These are phyloP conservation scores for Bretziella fagacearum DNA, from an alignment of 2,329 filamentous ascomycete genomes.

Conservation along the genomic window DNA sequence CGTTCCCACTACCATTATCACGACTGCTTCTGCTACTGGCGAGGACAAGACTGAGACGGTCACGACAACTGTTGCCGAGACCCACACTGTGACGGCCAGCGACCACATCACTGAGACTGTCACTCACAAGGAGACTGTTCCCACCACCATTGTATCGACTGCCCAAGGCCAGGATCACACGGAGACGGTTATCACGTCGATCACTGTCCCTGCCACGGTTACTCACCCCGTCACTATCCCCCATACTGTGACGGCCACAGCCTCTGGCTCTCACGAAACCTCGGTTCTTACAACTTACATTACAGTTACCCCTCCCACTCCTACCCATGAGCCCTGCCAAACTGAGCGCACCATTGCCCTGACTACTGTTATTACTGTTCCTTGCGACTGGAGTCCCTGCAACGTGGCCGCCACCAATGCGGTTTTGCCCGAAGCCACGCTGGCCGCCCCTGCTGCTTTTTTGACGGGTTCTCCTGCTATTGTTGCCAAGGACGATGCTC, in stretches of 20 bases:
- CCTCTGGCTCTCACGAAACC: constrained; percentile 8
- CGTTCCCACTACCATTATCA: constrained; percentile 7
- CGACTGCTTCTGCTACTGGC: constrained; percentile 4
- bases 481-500: not conserved
- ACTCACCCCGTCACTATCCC: constrained; percentile 10
- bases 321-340: constrained; percentile 3
- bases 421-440: not conserved
- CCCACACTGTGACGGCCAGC: constrained; percentile 11
- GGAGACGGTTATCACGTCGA: constrained; percentile 25
- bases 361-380: constrained; percentile 12
- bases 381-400: constrained; percentile 5
- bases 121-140: constrained; percentile 20
- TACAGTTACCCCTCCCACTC: constrained; percentile 10
- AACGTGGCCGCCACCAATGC: constrained; percentile 2
- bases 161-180: constrained; percentile 23
- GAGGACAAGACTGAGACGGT: constrained; percentile 12
- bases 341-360: constrained; percentile 12
- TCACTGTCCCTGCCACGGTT: constrained; percentile 15
- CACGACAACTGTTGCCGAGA: constrained; percentile 16
- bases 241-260: constrained; percentile 12
- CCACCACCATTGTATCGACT: constrained; percentile 25
- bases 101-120: constrained; percentile 25
- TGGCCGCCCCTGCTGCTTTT: not conserved
- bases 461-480: not conserved
- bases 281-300: constrained; percentile 11